Percentiles rank a stretch among this genome's conserved stretches.
These are phyloP conservation scores for Brassica juncea DNA, from an alignment of 345 rosid species.

Conservation along the genomic window DNA sequence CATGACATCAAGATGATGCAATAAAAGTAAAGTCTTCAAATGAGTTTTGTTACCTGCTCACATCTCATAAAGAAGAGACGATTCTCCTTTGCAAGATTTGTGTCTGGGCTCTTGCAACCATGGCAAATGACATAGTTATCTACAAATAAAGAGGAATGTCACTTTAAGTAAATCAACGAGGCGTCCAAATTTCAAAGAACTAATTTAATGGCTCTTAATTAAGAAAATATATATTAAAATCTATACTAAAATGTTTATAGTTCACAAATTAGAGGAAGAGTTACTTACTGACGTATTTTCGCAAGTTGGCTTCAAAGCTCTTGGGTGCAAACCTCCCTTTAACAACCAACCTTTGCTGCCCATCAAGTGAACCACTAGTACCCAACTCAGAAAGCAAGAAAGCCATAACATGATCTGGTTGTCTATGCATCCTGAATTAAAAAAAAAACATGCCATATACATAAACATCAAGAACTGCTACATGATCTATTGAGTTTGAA, in stretches of 20 bases:
- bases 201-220: too few relatives aligned
- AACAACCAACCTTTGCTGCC: slow-evolving; percentile 86
- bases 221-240: background rate
- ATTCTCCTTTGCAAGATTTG: slow-evolving; percentile 68
- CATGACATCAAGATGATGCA: background rate
- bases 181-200: too few relatives aligned
- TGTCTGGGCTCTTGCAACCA: slow-evolving; percentile 72
- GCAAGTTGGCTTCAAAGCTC: slow-evolving; percentile 80
- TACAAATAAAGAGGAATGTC: slow-evolving; percentile 28
- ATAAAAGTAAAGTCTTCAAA: background rate
- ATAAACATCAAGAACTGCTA: background rate
- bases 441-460: background rate
- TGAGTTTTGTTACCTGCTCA: slow-evolving; percentile 53
- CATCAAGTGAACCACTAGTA: slow-evolving; percentile 94
- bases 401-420: slow-evolving; percentile 90
- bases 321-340: slow-evolving; percentile 94
- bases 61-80: slow-evolving; percentile 73
- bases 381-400: slow-evolving; percentile 95
- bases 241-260: background rate
- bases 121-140: slow-evolving; percentile 61
- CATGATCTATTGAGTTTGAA: background rate
- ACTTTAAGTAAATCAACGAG: background rate
- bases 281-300: slow-evolving; percentile 81
- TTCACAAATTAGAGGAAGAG: background rate
- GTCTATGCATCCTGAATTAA: slow-evolving; percentile 81